Conservation (phyloP, 2,329 filamentous ascomycete genomes). For the Didymella segeticola region DNA sequence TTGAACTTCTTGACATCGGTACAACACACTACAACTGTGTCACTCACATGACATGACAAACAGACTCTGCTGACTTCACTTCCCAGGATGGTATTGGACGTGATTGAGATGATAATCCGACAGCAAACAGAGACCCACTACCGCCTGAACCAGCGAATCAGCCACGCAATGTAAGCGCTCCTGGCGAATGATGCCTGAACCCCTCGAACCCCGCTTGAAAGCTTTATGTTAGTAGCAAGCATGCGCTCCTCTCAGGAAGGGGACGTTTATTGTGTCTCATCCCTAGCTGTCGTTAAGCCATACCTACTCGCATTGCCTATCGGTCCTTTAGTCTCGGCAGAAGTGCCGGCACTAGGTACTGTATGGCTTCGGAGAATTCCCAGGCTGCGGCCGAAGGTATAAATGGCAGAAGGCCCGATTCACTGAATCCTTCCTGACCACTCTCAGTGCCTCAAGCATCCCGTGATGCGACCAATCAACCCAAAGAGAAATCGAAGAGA, state of each 20-base stretch:
- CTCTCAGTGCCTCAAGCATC: not conserved
- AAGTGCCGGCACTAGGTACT: constrained; percentile 4
- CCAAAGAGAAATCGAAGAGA: constrained; percentile 18
- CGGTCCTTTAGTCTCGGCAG: not conserved
- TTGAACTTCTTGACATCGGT: not conserved
- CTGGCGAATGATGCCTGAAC: not conserved
- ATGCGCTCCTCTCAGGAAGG: constrained; percentile 1
- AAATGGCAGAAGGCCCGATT: constrained; percentile 4
- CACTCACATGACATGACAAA: not conserved
- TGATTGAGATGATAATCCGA: not conserved
- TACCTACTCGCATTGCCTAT: not conserved
- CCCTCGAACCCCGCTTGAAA: not conserved
- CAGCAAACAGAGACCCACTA: not conserved
- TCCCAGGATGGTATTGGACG: not conserved
- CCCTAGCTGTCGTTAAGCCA: not conserved
- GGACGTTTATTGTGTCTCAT: not conserved
- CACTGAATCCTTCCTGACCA: not conserved
- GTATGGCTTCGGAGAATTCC: constrained; percentile 10
- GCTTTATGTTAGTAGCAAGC: constrained; percentile 2
- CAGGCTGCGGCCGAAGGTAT: constrained; percentile 7
- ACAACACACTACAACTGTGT: not conserved
- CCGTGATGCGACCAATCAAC: not conserved
- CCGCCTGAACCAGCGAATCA: constrained; percentile 4
- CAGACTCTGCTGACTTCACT: not conserved
- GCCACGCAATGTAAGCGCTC: constrained; percentile 2